These are phyloP conservation scores for Populus hybrid DNA, from an alignment of 441 rosid genomes.

Conservation along the genomic window DNA sequence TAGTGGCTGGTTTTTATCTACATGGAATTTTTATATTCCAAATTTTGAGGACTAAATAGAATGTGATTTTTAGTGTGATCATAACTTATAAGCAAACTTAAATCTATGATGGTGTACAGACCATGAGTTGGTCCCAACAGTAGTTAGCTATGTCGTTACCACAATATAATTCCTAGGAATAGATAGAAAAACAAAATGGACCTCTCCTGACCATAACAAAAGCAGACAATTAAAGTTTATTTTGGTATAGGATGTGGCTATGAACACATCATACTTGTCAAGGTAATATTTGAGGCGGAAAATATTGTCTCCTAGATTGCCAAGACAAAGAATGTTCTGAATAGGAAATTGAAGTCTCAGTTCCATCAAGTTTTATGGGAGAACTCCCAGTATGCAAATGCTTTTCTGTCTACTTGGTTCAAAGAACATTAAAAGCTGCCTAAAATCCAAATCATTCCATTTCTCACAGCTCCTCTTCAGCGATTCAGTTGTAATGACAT, in stretches of 20 bases:
- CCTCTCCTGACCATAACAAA: background rate
- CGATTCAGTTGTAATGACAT: background rate
- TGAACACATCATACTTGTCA: background rate
- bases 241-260: background rate
- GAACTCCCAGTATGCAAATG: background rate
- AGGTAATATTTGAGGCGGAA: background rate
- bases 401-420: background rate
- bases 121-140: background rate
- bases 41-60: background rate
- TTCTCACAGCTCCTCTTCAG: slow-evolving; percentile 5
- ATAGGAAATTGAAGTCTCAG: background rate
- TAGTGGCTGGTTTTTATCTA: background rate
- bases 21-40: background rate
- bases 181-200: background rate
- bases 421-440: background rate
- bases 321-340: background rate
- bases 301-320: background rate
- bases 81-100: background rate
- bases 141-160: background rate
- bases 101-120: background rate
- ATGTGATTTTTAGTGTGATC: background rate
- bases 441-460: slow-evolving; percentile 4
- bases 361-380: background rate
- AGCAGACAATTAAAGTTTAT: background rate
- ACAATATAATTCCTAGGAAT: background rate